Evolutionary conservation across 768 basidiomycete genomes (phyloP).

Genomic region (Leccinum arenicola): DNA sequence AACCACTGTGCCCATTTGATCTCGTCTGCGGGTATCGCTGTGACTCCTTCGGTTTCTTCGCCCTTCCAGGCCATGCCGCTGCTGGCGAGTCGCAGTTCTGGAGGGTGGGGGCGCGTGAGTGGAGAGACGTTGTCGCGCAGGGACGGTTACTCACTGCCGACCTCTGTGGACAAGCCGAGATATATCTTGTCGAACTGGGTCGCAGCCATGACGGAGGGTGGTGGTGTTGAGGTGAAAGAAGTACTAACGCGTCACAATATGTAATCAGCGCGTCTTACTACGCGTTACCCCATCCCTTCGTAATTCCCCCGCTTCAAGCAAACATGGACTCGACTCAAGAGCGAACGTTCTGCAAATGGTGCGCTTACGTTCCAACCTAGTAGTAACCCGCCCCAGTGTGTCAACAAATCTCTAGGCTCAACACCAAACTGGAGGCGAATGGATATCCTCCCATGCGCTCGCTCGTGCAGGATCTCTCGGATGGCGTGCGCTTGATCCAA

Average conservation of each 20-base stretch:
- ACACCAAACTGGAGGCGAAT: constrained; percentile 86
- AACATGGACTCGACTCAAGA: constrained; percentile 50
- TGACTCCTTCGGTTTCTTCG: constrained; percentile 59
- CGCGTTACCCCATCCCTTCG: constrained; percentile 1
- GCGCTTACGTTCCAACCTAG: constrained; percentile 3
- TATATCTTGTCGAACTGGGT: constrained; percentile 88
- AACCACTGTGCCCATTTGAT: constrained; percentile 92
- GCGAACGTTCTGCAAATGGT: constrained; percentile 93
- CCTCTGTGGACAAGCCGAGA: constrained; percentile 64
- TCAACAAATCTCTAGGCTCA: constrained; percentile 63
- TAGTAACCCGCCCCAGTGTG: neutral
- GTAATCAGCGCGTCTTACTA: constrained; percentile 22
- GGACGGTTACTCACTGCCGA: constrained; percentile 68
- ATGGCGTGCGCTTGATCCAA: constrained; percentile 94
- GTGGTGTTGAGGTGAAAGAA: constrained; percentile 13
- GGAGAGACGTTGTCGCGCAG: neutral
- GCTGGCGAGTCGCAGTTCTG: constrained; percentile 83
- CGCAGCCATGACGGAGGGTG: constrained; percentile 44
- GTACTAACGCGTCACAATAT: constrained; percentile 30
- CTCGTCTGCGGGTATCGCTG: constrained; percentile 62
- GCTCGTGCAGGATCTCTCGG: constrained; percentile 85
- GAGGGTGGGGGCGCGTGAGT: constrained; percentile 1
- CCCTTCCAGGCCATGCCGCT: constrained; percentile 96
- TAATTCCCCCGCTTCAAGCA: neutral
- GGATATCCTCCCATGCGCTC: constrained; percentile 87